Evolutionary conservation across 306 rosid species (phyloP), one percentile per base, ranked within the genome.

Genomic region (Begonia fuchsioides): DNA sequence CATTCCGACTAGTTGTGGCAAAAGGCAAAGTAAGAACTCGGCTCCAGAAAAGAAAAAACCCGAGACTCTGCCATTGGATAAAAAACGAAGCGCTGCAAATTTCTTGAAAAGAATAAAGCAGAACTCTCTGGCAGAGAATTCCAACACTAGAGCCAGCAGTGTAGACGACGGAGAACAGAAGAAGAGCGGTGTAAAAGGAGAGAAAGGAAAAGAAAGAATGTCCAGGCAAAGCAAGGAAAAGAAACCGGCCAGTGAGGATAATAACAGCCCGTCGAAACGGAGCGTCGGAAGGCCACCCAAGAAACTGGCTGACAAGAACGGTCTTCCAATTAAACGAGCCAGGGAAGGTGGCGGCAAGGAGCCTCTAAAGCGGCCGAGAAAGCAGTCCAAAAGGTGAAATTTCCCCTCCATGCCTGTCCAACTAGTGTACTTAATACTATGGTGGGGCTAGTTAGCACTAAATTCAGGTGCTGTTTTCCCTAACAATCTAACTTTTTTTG

Each of bases 101-200:
- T 86, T 86, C 75, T 72, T 86, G 70, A 86, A 78, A 61, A 74
- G 95, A 66, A 81, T 86, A n/a, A 86, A 78, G 72, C 71, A 76
- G 44, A 72, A 68, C 20, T 68, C 74, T 13, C 65, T 76, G 1
- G 62, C 52, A 11, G 87, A 75, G 56, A 55, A 50, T 16, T 2
- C 15, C 12, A 75, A 57, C 58, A 62, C 69, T 43, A 53, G 72
- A 5, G 13, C 8, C 1, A 8, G 93, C 17, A 76, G 81, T 15
- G n/a, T 86, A 26, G 93, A 78, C 10, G 81, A 88, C 67, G 78
- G 60, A 50, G 82, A 83, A 44, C 94, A 68, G 51, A 83, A 79
- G 76, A 79, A 69, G 62, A 56, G 47, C 26, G 43, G 38, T 9
- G 88, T 35, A 86, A 86, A 63, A 76, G 86, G 6, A 76, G 62